Percentiles rank a stretch among this genome's conserved stretches.
Conservation (phyloP, 176 grass and related monocot species). For the Rhynchospora pubera region DNA sequence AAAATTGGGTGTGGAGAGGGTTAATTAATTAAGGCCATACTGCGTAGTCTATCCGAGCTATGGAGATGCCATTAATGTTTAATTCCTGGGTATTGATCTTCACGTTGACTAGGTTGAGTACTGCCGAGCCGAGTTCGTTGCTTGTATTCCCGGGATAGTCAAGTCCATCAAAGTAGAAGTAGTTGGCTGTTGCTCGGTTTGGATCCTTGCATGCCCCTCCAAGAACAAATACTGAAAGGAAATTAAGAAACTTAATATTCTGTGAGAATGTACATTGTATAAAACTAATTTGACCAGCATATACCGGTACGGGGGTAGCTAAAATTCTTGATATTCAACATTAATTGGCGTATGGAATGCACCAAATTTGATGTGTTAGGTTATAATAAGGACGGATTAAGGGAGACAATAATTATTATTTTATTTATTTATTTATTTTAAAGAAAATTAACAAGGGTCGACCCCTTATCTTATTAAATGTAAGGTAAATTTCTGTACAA, state of each 20-base stretch:
- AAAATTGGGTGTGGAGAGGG: constrained; percentile 32
- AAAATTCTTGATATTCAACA: too few species aligned
- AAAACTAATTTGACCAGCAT: too few species aligned
- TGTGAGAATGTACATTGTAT: background rate
- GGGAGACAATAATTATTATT: too few species aligned
- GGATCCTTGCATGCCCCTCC: constrained; percentile 21
- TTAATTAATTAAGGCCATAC: constrained; percentile 14
- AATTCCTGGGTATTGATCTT: background rate
- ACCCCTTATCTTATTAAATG: too few species aligned
- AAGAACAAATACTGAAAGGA: constrained; percentile 8
- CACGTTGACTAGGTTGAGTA: constrained; percentile 5
- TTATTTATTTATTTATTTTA: too few species aligned
- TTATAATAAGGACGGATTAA: too few species aligned
- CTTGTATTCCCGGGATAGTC: constrained; percentile 19
- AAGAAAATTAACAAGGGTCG: too few species aligned
- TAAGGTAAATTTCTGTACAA: too few species aligned
- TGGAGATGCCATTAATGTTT: constrained; percentile 27
- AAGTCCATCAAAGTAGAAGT: constrained; percentile 23
- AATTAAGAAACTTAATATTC: background rate
- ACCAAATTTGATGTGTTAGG: too few species aligned
- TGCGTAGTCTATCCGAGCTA: constrained; percentile 30
- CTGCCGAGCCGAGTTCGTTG: constrained; percentile 22
- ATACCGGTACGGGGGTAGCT: too few species aligned
- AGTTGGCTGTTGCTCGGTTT: background rate
- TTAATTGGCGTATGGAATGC: too few species aligned